Conservation (phyloP, 345 rosid species). For the Euphorbia peplus region DNA sequence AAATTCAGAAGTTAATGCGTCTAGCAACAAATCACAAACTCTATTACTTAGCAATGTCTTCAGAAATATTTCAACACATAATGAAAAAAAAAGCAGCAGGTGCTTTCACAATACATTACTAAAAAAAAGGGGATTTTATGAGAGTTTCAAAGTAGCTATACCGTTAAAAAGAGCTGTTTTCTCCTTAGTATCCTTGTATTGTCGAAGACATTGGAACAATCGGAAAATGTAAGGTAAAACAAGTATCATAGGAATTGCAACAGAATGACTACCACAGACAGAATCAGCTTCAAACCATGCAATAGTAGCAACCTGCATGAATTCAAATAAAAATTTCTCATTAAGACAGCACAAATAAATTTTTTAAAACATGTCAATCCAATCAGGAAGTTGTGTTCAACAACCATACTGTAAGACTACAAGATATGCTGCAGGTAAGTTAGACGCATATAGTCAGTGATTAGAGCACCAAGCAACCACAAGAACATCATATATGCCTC, state of each 20-base stretch:
- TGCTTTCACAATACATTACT: background rate
- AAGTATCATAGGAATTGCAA: slow-evolving; percentile 88
- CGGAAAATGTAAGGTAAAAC: slow-evolving; percentile 90
- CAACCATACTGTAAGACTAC: background rate
- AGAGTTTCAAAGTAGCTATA: slow-evolving; percentile 21
- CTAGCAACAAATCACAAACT: background rate
- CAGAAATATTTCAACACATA: background rate
- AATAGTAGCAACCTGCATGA: slow-evolving; percentile 81
- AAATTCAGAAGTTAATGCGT: background rate
- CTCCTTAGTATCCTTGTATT: slow-evolving; percentile 83
- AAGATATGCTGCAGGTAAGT: background rate
- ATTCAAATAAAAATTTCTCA: slow-evolving; percentile 23
- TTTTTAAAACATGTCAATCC: background rate
- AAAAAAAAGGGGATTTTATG: background rate
- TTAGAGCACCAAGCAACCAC: background rate
- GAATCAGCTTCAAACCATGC: slow-evolving; percentile 99
- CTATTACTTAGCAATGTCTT: background rate
- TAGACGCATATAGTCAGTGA: background rate
- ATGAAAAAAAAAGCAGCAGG: background rate
- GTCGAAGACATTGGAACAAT: slow-evolving; percentile 87
- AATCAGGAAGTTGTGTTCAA: background rate
- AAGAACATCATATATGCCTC: background rate
- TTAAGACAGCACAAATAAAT: background rate
- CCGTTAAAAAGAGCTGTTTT: slow-evolving; percentile 77
- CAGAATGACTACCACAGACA: slow-evolving; percentile 90